Evolutionary conservation across 352 stramenopile genomes (phyloP), one percentile per base, ranked within the genome.

Genomic region (Globisporangium lucens): DNA sequence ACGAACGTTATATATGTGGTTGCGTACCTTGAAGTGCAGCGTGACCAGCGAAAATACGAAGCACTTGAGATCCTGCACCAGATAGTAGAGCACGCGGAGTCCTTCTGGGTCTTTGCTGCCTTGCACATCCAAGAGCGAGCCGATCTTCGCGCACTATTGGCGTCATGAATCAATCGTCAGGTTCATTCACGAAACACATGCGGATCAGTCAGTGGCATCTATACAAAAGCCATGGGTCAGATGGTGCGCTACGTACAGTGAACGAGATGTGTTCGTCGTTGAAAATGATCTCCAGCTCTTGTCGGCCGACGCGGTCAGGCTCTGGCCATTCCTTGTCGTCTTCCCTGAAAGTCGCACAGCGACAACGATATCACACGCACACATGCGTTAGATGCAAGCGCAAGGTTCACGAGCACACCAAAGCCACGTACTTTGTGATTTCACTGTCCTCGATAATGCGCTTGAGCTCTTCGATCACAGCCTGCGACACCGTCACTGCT

Each of bases 181-280:
- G n/a, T 72, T 17, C 5, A 8, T 5, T 47, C 7, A 20, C 30
- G 15, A 71, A 15, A 33, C 57, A n/a, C 13, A 2, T 51, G 17
- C 17, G 17, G 17, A 12, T 51, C 17, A 24, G 6, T 51, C 43
- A 51, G 6, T 22, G 7, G 0, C 20, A 22, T 51, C 12, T 17
- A 22, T 12, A 51, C 22, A 22, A 20, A 51, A 7, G 2, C 43
- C 15, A 24, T 51, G 8, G 17, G 3, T 17, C 17, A 46, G 20
- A 2, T 15, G 9, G 22, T 0, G 5, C 30, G 47, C 17, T 13
- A 73, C 78, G 24, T 66, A 96, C 89, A 46, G 91, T 98, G 79
- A 99, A 99, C 33, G 91, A 98, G 68, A 99, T 99, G 75, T 99
- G 97, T 58, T 98, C 85, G 70, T 98, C 86, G 36, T 93, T 93